These are phyloP conservation scores for Cerioporus squamosus DNA, from an alignment of 1,284 basidiomycete genomes.

Conservation along the genomic window DNA sequence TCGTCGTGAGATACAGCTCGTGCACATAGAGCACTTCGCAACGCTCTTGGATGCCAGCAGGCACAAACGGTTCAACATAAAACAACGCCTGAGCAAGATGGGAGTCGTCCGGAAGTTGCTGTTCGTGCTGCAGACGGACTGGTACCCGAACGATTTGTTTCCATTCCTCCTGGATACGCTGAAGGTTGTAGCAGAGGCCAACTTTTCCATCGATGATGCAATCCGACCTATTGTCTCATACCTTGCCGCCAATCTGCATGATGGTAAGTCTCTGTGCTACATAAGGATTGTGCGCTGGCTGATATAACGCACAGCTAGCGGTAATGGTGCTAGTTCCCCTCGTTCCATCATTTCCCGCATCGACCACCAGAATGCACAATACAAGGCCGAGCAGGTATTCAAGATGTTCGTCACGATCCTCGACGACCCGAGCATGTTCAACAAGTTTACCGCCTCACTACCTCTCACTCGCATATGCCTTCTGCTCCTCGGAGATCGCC, in stretches of 20 bases:
- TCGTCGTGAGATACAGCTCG: constrained; percentile 67
- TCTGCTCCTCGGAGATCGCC: constrained; percentile 72
- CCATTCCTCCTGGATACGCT: constrained; percentile 64
- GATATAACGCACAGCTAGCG: constrained; percentile 24
- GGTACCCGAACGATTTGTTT: constrained; percentile 64
- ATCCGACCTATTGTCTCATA: constrained; percentile 89
- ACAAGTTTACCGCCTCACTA: constrained; percentile 67
- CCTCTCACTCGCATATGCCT: constrained; percentile 77
- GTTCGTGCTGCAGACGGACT: constrained; percentile 79
- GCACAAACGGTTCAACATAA: constrained; percentile 75
- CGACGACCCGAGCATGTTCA: constrained; percentile 54
- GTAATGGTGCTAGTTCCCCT: constrained; percentile 49
- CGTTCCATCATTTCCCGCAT: constrained; percentile 58
- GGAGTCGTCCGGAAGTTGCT: constrained; percentile 78
- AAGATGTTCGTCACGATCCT: constrained; percentile 62
- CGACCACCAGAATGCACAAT: constrained; percentile 48
- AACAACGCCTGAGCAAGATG: constrained; percentile 71
- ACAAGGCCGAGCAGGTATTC: constrained; percentile 68
- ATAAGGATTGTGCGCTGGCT: neutral
- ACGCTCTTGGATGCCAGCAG: constrained; percentile 75
- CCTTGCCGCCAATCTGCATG: constrained; percentile 82
- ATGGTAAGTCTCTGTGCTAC: constrained; percentile 48
- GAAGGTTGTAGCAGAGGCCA: constrained; percentile 56
- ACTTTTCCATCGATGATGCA: constrained; percentile 70
- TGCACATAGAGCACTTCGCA: constrained; percentile 82